Conservation (phyloP, 2,329 filamentous ascomycete genomes). For the Emmonsiellopsis sp. region DNA sequence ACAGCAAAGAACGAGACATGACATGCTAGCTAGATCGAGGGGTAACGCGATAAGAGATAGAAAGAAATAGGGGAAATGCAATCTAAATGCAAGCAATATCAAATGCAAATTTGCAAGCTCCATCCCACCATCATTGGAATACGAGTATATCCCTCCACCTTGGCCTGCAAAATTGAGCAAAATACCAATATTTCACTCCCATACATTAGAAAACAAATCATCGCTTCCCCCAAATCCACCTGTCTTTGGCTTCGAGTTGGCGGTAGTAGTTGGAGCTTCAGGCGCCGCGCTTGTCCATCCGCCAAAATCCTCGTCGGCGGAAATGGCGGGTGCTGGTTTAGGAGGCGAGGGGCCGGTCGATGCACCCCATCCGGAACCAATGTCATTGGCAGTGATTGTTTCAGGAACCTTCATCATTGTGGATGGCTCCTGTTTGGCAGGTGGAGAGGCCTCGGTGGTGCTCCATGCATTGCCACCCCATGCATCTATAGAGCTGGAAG, state of each 20-base stretch:
- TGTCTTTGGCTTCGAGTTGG: conserved; percentile 23
- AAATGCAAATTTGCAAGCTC: background rate
- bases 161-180: background rate
- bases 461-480: conserved; percentile 88
- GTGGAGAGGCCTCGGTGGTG: conserved; percentile 50
- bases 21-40: background rate
- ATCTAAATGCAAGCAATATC: background rate
- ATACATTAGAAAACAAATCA: conserved; percentile 92
- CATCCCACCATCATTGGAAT: background rate
- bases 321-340: conserved; percentile 54
- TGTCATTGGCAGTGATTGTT: conserved; percentile 49
- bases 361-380: conserved; percentile 57
- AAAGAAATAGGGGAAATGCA: background rate
- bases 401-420: conserved; percentile 35
- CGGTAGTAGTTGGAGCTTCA: conserved; percentile 44
- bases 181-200: conserved; percentile 52
- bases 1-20: too few species aligned
- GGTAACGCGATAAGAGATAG: background rate
- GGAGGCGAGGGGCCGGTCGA: conserved; percentile 28
- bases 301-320: conserved; percentile 90
- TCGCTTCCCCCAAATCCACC: conserved; percentile 56
- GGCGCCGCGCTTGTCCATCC: conserved; percentile 71
- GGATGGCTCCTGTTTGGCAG: conserved; percentile 30
- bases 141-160: background rate
- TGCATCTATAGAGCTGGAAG: conserved; percentile 51